Percentiles rank a stretch among this genome's conserved stretches.
Evolutionary conservation across 192 early-diverging fungal species (phyloP).

Genomic region (Coemansia sp.): DNA sequence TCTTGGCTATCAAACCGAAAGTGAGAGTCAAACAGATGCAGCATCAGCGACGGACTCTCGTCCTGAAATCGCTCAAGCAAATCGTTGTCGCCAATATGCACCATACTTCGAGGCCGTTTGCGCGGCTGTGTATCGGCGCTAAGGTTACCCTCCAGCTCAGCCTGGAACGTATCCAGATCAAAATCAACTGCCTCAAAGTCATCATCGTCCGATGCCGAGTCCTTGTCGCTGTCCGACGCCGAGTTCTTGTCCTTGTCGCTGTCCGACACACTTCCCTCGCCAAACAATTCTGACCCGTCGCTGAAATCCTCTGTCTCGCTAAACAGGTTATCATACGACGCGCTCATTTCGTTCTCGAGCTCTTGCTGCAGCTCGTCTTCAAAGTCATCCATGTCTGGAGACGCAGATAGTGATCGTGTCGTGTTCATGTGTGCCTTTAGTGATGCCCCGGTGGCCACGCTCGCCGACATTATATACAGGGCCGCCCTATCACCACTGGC

Average conservation of each 20-base stretch:
- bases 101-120: slow-evolving; percentile 16
- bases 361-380: slow-evolving; percentile 51
- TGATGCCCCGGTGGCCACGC: slow-evolving; percentile 32
- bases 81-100: slow-evolving; percentile 38
- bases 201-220: slow-evolving; percentile 46
- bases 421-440: slow-evolving; percentile 34
- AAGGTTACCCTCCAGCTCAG: slow-evolving; percentile 22
- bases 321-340: slow-evolving; percentile 47
- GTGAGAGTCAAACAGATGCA: slow-evolving; percentile 70
- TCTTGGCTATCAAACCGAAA: slow-evolving; percentile 68
- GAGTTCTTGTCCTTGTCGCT: slow-evolving; percentile 36
- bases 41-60: slow-evolving; percentile 57
- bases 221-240: slow-evolving; percentile 29
- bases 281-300: slow-evolving; percentile 37
- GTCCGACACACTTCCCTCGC: slow-evolving; percentile 16
- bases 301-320: slow-evolving; percentile 9
- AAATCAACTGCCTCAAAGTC: slow-evolving; percentile 52
- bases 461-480: slow-evolving; percentile 45
- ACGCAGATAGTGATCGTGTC: slow-evolving; percentile 27
- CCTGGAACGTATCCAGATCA: slow-evolving; percentile 21
- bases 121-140: slow-evolving; percentile 8
- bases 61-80: slow-evolving; percentile 48
- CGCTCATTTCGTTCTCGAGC: slow-evolving; percentile 52
- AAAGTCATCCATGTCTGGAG: slow-evolving; percentile 37
- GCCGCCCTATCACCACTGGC: neutral